Percentiles rank a stretch among this genome's conserved stretches.
These are phyloP conservation scores for Moesziomyces parantarcticus DNA, from an alignment of 1,284 basidiomycete genomes.

Conservation along the genomic window DNA sequence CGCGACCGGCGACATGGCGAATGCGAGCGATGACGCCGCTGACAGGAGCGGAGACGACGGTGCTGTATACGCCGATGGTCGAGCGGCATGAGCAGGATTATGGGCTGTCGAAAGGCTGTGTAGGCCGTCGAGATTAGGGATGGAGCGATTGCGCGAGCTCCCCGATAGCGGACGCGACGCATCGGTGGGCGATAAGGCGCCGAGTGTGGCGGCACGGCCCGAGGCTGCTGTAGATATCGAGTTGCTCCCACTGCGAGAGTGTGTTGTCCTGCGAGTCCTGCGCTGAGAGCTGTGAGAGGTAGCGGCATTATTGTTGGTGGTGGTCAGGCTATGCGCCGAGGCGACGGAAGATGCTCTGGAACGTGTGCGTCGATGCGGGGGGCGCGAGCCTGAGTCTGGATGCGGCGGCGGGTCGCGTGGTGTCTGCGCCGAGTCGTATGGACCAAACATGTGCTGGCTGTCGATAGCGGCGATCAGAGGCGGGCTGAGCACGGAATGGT, in stretches of 20 bases:
- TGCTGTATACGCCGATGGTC: slow-evolving; percentile 17
- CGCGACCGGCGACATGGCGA: slow-evolving; percentile 31
- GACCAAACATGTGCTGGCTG: slow-evolving; percentile 36
- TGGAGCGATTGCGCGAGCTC: slow-evolving; percentile 38
- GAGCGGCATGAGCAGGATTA: slow-evolving; percentile 6
- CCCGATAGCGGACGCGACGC: slow-evolving; percentile 11
- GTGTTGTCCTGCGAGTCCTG: slow-evolving; percentile 16
- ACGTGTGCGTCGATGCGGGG: slow-evolving; percentile 13
- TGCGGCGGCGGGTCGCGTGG: slow-evolving; percentile 5
- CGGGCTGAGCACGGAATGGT: slow-evolving; percentile 38
- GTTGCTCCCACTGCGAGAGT: slow-evolving; percentile 23
- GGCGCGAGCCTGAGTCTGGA: neutral
- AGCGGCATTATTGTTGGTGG: neutral
- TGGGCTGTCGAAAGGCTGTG: slow-evolving; percentile 11
- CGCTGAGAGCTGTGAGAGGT: slow-evolving; percentile 1
- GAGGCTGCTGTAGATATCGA: slow-evolving; percentile 12
- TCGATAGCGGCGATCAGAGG: slow-evolving; percentile 38
- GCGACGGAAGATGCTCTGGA: slow-evolving; percentile 30
- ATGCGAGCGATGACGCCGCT: slow-evolving; percentile 22
- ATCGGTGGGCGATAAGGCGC: slow-evolving; percentile 3
- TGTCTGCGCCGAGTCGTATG: slow-evolving; percentile 9
- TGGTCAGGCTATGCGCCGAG: slow-evolving; percentile 11
- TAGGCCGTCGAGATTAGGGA: slow-evolving; percentile 32
- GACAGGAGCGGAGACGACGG: slow-evolving; percentile 22
- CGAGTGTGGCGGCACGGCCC: slow-evolving; percentile 2